phyloP scores from a whole-genome alignment of 148 eudicot genomes.

The Rhododendron vialii region DNA sequence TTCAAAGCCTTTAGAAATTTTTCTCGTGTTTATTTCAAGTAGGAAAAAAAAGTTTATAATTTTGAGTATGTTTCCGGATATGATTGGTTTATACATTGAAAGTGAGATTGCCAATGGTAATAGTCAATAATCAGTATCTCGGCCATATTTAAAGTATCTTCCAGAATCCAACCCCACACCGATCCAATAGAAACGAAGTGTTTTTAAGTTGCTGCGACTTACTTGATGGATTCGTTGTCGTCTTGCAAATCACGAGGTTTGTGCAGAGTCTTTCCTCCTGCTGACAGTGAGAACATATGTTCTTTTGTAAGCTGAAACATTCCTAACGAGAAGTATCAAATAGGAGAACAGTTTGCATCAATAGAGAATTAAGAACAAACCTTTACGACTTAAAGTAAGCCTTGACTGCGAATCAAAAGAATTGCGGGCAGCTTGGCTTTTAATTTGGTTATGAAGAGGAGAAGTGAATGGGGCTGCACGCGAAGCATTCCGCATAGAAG shows the following conservation, averaged over 20 bases:
- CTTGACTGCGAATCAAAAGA: constrained; percentile 13
- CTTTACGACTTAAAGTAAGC: constrained; percentile 6
- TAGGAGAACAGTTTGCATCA: neutral
- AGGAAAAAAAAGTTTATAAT: neutral
- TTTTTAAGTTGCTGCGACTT: neutral
- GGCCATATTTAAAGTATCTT: neutral
- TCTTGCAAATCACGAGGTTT: constrained; percentile 19
- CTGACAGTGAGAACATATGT: constrained; percentile 17
- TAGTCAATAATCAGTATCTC: neutral
- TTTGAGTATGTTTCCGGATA: neutral
- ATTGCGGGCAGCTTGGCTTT: constrained; percentile 26
- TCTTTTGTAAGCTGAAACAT: neutral
- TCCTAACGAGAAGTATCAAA: neutral
- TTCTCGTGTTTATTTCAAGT: neutral
- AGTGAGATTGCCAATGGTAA: neutral
- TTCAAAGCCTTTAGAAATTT: neutral
- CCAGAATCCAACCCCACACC: neutral
- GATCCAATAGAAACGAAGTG: neutral
- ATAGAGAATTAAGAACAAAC: neutral
- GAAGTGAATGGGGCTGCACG: constrained; percentile 58
- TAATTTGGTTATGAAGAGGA: constrained; percentile 55
- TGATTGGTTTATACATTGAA: neutral
- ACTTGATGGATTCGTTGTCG: constrained; percentile 39
- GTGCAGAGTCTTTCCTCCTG: constrained; percentile 33
- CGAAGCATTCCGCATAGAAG: constrained; percentile 58